These are phyloP conservation scores for Serendipita sp. DNA, from an alignment of 768 basidiomycete genomes.

Conservation along the genomic window DNA sequence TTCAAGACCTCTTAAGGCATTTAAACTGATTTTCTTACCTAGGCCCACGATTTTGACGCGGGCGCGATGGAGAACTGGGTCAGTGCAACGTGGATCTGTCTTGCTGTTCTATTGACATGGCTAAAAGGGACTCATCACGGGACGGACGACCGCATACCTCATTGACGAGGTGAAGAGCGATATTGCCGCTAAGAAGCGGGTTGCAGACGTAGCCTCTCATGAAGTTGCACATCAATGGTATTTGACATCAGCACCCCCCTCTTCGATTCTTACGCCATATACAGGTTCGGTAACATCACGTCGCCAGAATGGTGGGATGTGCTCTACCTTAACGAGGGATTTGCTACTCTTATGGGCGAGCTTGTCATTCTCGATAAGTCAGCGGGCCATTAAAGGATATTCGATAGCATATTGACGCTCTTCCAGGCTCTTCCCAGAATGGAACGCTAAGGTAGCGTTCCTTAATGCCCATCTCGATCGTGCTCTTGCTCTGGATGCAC, in stretches of 20 bases:
- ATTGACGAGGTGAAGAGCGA: conserved; percentile 64
- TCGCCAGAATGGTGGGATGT: conserved; percentile 92
- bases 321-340: conserved; percentile 75
- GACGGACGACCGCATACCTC: conserved; percentile 65
- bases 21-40: neutral
- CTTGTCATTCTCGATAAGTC: conserved; percentile 58
- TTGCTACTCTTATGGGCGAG: conserved; percentile 78
- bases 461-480: conserved; percentile 57
- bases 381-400: conserved; percentile 14
- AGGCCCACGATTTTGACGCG: conserved; percentile 79
- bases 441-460: conserved; percentile 71
- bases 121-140: conserved; percentile 65
- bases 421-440: conserved; percentile 60
- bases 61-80: conserved; percentile 92
- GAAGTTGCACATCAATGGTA: conserved; percentile 44
- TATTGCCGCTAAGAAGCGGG: conserved; percentile 57
- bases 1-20: neutral
- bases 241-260: neutral
- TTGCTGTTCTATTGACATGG: neutral
- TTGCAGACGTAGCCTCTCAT: conserved; percentile 65
- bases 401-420: conserved; percentile 1
- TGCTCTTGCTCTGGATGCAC: conserved; percentile 73
- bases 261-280: neutral
- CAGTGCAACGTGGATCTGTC: conserved; percentile 3
- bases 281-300: conserved; percentile 83